phyloP scores from a whole-genome alignment of 306 rosid genomes.

The Prunus davidiana region DNA sequence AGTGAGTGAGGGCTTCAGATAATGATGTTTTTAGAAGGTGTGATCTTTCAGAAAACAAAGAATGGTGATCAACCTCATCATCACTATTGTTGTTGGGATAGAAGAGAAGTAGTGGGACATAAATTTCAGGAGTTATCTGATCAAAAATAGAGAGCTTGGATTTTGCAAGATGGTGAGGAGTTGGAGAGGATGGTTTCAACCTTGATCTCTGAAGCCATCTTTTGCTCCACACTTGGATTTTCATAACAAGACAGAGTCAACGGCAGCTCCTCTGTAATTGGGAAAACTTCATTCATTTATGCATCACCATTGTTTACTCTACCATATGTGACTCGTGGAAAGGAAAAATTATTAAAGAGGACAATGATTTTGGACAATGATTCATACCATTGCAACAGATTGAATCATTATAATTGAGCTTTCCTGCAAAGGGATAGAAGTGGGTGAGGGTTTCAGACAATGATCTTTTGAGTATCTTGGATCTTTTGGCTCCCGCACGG shows the following conservation, averaged over 20 bases:
- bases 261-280: too few relatives aligned
- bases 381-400: constrained; percentile 16
- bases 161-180: constrained; percentile 12
- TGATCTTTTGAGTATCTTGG: constrained; percentile 6
- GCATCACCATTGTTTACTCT: too few relatives aligned
- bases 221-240: not conserved
- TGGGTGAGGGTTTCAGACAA: constrained; percentile 40
- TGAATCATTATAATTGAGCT: too few relatives aligned
- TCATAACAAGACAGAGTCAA: too few relatives aligned
- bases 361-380: too few relatives aligned
- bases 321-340: too few relatives aligned
- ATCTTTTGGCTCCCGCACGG: too few relatives aligned
- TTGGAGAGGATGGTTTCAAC: constrained; percentile 32
- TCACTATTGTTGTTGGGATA: not conserved
- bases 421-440: constrained; percentile 15
- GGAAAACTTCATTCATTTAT: too few relatives aligned
- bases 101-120: constrained; percentile 9
- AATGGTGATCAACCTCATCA: not conserved
- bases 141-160: constrained; percentile 21
- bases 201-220: constrained; percentile 10
- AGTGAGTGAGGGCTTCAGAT: constrained; percentile 12
- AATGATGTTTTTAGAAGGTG: not conserved
- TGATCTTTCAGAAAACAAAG: constrained; percentile 3
- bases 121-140: constrained; percentile 8
- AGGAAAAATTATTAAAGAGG: too few relatives aligned